These are phyloP conservation scores for Furcasterigmium furcatum DNA, from an alignment of 2,329 filamentous ascomycete genomes.

Conservation along the genomic window DNA sequence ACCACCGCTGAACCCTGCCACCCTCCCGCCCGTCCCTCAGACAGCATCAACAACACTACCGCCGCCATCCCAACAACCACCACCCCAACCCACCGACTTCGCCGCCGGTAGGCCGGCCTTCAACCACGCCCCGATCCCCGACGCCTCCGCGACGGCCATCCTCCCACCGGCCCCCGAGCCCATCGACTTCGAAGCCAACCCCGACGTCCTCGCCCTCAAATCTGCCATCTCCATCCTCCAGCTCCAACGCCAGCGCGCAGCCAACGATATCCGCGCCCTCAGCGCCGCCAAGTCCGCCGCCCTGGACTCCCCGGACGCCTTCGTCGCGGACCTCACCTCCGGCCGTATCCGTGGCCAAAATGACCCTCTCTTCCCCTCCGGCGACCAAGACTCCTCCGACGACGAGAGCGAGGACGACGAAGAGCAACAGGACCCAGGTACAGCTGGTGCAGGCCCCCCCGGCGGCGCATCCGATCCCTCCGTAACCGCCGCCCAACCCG, in stretches of 20 bases:
- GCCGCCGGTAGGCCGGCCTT: slow-evolving; percentile 31
- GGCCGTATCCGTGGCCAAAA: slow-evolving; percentile 52
- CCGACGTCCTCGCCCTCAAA: slow-evolving; percentile 82
- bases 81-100: slow-evolving; percentile 18
- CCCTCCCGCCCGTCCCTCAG: slow-evolving; percentile 27
- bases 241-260: slow-evolving; percentile 76
- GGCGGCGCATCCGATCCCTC: slow-evolving; percentile 14
- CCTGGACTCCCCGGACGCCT: slow-evolving; percentile 66
- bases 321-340: slow-evolving; percentile 63
- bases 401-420: slow-evolving; percentile 25
- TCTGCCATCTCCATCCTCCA: slow-evolving; percentile 85
- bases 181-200: slow-evolving; percentile 63
- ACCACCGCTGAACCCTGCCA: slow-evolving; percentile 26
- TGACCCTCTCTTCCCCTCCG: slow-evolving; percentile 19
- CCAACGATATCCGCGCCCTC: slow-evolving; percentile 70
- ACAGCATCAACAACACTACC: slow-evolving; percentile 5
- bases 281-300: slow-evolving; percentile 69
- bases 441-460: no score
- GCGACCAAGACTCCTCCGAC: slow-evolving; percentile 18
- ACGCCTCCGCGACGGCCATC: slow-evolving; percentile 25
- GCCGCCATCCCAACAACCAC: slow-evolving; percentile 10
- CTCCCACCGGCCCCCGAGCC: slow-evolving; percentile 46
- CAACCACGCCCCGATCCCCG: slow-evolving; percentile 39
- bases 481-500: neutral
- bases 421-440: no score